Evolutionary conservation across 257 asterid genomes (phyloP), one percentile per base, ranked within the genome.

Genomic region (Galeopsis tetrahit): DNA sequence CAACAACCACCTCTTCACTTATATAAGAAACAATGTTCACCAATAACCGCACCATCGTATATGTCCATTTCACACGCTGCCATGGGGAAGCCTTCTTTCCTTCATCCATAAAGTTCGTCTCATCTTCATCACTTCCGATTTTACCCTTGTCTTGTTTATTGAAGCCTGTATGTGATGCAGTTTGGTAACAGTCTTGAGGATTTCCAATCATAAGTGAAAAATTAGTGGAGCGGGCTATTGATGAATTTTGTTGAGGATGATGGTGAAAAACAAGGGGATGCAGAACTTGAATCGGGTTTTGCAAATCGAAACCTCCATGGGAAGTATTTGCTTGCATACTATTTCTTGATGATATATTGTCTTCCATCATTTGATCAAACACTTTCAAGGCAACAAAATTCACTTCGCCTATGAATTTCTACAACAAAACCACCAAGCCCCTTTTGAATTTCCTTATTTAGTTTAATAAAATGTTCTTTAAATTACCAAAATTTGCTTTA

Each of bases 11-110:
- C 75, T 90, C 96, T 75, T 90, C 96, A 1, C 81, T 84, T 2
- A 90, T 90, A 78, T 90, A 88, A 0, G 96, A 90, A 67, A 90
- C 96, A 6, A 95, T 89, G 2, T 95, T 90, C 4, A 90, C 84
- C 35, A 90, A 65, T 63, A 90, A 73, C 74, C 88, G 75, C 14
- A 90, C 96, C 95, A 86, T 90, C 2, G 60, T 14, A 66, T 88
- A 95, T 0, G 92, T 82, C 85, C 85, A 82, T 44, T 82, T 82
- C 38, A 82, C 85, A 28, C 85, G 81, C 6, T 82, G 85, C 96
- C 96, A 90, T 1, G 80, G 82, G 3, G 89, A 77, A 6, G 78
- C 63, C 75, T 88, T 88, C 80, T 88, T 86, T 56, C 86, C 89
- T 77, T 81, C 82, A 21, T 21, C 28, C 28, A 1, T 21, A 21